Evolutionary conservation across 495 filamentous ascomycete genomes (phyloP).

Genomic region (Penicillium lagena): DNA sequence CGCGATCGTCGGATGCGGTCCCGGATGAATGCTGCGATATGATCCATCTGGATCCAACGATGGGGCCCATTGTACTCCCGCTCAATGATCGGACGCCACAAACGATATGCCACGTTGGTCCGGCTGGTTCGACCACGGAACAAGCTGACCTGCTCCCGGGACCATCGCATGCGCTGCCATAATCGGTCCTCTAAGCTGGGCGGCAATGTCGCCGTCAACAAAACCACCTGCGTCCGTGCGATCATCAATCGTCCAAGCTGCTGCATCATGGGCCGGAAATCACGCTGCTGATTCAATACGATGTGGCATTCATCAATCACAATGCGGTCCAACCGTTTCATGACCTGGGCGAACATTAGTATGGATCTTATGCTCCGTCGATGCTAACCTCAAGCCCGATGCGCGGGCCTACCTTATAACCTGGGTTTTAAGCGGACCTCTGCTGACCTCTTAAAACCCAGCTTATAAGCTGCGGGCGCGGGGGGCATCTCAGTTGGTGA

Average conservation of each 20-base stretch:
- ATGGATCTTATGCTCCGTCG: no score
- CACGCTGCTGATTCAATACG: conserved; percentile 6
- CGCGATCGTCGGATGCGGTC: neutral
- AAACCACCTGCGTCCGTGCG: conserved; percentile 9
- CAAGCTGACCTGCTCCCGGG: neutral
- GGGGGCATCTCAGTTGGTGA: no score
- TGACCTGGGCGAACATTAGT: no score
- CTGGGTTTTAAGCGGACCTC: no score
- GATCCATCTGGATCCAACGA: neutral
- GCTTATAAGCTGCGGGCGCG: no score
- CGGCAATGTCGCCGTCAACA: conserved; percentile 17
- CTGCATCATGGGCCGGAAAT: conserved; percentile 6
- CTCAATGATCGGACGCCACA: neutral
- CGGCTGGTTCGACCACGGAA: neutral
- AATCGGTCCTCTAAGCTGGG: conserved; percentile 4
- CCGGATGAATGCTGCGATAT: no score
- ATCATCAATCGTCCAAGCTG: conserved; percentile 6
- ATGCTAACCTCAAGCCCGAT: no score
- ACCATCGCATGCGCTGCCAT: neutral
- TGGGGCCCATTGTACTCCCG: neutral
- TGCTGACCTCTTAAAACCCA: no score
- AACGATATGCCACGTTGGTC: neutral
- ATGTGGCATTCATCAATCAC: conserved; percentile 17
- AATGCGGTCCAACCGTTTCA: conserved; percentile 10
- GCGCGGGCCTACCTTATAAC: no score